Conservation (phyloP, 2,329 filamentous ascomycete species). For the Apiospora kogelbergensis region DNA sequence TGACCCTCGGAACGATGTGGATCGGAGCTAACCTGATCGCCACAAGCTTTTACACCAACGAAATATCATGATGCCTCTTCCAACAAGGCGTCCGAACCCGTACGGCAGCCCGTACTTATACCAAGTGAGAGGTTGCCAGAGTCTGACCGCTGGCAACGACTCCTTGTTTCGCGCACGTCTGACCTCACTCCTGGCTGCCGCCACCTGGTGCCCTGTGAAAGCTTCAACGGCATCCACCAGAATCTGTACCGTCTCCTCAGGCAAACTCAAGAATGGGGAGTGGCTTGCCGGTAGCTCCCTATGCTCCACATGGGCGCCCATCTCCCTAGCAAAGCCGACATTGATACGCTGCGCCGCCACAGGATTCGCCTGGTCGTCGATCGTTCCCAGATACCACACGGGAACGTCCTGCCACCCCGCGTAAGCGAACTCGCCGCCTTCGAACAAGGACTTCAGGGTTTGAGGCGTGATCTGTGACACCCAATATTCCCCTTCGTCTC, state of each 20-base stretch:
- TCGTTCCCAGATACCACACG: not conserved
- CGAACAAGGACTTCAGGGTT: slow-evolving; percentile 42
- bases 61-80: not conserved
- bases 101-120: not conserved
- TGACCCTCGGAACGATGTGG: too few species aligned
- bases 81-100: not conserved
- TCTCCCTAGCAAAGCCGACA: slow-evolving; percentile 37
- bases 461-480: slow-evolving; percentile 40
- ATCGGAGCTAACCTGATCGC: not conserved
- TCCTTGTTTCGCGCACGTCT: not conserved
- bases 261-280: slow-evolving; percentile 48
- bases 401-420: slow-evolving; percentile 43
- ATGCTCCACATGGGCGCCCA: slow-evolving; percentile 36
- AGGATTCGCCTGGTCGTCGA: slow-evolving; percentile 38
- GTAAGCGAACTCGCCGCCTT: slow-evolving; percentile 44
- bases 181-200: slow-evolving; percentile 19
- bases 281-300: slow-evolving; percentile 46
- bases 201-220: not conserved
- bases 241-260: slow-evolving; percentile 37
- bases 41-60: not conserved
- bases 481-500: slow-evolving; percentile 43
- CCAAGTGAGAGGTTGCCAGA: not conserved
- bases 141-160: not conserved
- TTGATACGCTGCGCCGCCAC: slow-evolving; percentile 37
- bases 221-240: slow-evolving; percentile 30